Conservation (phyloP, 805 yeast species). For the Lachancea dasiensis region DNA sequence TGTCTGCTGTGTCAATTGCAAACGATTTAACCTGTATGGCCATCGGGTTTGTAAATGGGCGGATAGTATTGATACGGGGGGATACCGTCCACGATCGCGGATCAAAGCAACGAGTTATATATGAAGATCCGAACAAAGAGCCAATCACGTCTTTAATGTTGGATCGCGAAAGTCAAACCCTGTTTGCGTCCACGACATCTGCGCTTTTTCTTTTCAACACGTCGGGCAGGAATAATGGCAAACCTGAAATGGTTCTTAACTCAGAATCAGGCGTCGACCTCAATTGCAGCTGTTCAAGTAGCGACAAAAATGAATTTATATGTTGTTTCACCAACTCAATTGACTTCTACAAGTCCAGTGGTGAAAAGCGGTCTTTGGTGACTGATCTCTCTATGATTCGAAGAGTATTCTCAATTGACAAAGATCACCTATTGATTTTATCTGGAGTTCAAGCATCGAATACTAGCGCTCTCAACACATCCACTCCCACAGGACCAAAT, state of each 20-base stretch:
- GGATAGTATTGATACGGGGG: conserved; percentile 76
- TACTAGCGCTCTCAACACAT: conserved; percentile 30
- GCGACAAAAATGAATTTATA: conserved; percentile 44
- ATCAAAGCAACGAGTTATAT: conserved; percentile 75
- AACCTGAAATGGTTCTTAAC: conserved; percentile 47
- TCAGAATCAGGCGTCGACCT: conserved; percentile 40
- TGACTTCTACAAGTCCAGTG: conserved; percentile 52
- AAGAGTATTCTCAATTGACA: conserved; percentile 39
- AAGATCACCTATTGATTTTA: conserved; percentile 54
- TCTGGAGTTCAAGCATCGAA: conserved; percentile 40
- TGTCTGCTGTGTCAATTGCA: conserved; percentile 32
- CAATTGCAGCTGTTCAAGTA: conserved; percentile 36
- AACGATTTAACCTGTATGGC: conserved; percentile 25
- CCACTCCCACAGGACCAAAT: conserved; percentile 33
- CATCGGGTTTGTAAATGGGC: conserved; percentile 47
- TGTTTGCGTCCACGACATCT: conserved; percentile 72
- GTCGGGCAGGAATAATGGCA: conserved; percentile 69
- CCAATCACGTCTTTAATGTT: conserved; percentile 78
- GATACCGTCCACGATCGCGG: conserved; percentile 87
- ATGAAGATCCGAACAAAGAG: conserved; percentile 52
- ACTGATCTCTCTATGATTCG: conserved; percentile 53
- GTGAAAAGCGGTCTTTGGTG: conserved; percentile 48
- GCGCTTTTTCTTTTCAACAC: conserved; percentile 68
- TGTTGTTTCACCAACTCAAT: conserved; percentile 63
- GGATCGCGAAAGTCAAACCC: conserved; percentile 40